Percentiles rank a stretch among this genome's conserved stretches.
phyloP scores from a whole-genome alignment of 1,284 basidiomycete species.

The Heimioporus punctisporus region DNA sequence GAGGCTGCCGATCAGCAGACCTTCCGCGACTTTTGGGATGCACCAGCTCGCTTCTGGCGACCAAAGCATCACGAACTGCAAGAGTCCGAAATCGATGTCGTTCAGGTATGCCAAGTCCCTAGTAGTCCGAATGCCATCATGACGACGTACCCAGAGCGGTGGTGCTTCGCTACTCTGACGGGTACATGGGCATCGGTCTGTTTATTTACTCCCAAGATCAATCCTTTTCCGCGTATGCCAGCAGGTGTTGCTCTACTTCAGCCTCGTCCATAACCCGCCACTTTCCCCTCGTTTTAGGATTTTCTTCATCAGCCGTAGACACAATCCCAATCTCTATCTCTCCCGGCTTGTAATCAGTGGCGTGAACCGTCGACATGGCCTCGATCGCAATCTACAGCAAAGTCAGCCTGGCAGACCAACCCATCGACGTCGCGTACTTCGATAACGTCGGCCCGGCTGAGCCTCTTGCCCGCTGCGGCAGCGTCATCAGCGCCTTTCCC shows the following conservation, averaged over 20 bases:
- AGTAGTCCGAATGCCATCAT: neutral
- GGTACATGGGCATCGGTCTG: neutral
- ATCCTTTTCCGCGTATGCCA: slow-evolving; percentile 95
- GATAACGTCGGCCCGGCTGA: slow-evolving; percentile 74
- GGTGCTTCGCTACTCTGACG: slow-evolving; percentile 61
- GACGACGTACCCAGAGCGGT: slow-evolving; percentile 55
- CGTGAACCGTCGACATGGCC: slow-evolving; percentile 90
- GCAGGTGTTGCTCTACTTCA: slow-evolving; percentile 85
- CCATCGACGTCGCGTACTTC: slow-evolving; percentile 59
- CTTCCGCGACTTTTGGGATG: slow-evolving; percentile 79
- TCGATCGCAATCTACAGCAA: slow-evolving; percentile 86
- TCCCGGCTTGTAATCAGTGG: slow-evolving; percentile 94
- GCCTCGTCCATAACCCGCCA: slow-evolving; percentile 87
- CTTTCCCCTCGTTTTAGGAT: slow-evolving; percentile 63
- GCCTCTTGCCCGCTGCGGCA: slow-evolving; percentile 63
- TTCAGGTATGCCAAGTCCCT: slow-evolving; percentile 58
- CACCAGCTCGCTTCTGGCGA: slow-evolving; percentile 72
- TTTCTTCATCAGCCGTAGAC: slow-evolving; percentile 71
- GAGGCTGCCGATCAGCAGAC: slow-evolving; percentile 32
- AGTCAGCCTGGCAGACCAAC: slow-evolving; percentile 7
- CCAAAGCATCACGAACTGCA: slow-evolving; percentile 55
- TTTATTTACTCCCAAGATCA: slow-evolving; percentile 36
- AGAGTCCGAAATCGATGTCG: slow-evolving; percentile 77
- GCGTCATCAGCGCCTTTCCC: slow-evolving; percentile 78
- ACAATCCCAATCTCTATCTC: slow-evolving; percentile 90